Percentiles rank a stretch among this genome's conserved stretches.
Conservation (phyloP, 2,329 filamentous ascomycete genomes). For the Talaromyces albobiverticillius region DNA sequence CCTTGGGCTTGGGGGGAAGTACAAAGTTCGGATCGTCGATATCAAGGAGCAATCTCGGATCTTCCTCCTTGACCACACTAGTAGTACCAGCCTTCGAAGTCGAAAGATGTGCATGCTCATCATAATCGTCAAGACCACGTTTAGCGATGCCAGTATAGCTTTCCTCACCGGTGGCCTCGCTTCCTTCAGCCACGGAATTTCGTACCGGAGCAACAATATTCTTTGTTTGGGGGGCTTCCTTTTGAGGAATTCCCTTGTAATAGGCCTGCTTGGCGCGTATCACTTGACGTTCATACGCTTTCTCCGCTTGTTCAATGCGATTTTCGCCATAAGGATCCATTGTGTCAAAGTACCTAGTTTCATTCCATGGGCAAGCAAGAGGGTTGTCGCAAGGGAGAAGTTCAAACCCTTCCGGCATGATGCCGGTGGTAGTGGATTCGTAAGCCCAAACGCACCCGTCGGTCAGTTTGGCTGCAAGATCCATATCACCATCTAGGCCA, state of each 20-base stretch:
- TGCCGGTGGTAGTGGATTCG: conserved; percentile 52
- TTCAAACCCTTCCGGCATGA: conserved; percentile 61
- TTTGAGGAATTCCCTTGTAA: background rate
- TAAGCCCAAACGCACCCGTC: conserved; percentile 65
- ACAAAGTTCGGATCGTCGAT: conserved; percentile 12
- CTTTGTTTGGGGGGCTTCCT: conserved; percentile 3
- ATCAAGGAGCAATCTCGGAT: conserved; percentile 3
- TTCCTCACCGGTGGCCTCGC: background rate
- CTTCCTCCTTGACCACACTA: conserved; percentile 4
- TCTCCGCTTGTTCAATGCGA: conserved; percentile 25
- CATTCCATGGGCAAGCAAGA: conserved; percentile 52
- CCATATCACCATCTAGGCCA: conserved; percentile 51
- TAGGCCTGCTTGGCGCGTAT: conserved; percentile 10
- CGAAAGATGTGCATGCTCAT: conserved; percentile 13
- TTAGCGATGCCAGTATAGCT: conserved; percentile 4
- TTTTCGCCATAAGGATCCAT: conserved; percentile 35
- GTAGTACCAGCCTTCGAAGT: conserved; percentile 6
- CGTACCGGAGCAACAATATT: conserved; percentile 1
- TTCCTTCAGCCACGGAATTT: background rate
- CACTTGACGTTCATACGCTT: conserved; percentile 21
- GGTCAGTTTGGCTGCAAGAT: conserved; percentile 56
- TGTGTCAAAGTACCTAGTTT: conserved; percentile 48
- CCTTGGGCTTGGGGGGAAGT: conserved; percentile 19
- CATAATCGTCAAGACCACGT: conserved; percentile 6
- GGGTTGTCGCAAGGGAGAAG: conserved; percentile 50